Evolutionary conservation across 257 asterid species (phyloP).

Genomic region (Penstemon barbatus): DNA sequence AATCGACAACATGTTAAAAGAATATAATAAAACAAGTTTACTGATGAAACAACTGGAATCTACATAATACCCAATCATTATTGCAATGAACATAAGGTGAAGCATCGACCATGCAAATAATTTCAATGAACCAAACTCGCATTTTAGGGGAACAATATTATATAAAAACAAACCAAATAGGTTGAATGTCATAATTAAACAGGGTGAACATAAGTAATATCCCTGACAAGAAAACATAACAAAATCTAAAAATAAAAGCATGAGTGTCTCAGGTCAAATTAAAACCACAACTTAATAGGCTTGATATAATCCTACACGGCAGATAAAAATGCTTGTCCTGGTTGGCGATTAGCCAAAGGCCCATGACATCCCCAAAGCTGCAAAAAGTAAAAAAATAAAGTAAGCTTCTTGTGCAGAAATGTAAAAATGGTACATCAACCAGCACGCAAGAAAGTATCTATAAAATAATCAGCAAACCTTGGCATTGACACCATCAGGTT

Average conservation of each 20-base stretch:
- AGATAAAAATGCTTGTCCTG: conserved; percentile 35
- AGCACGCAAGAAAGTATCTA: neutral
- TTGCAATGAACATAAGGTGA: no score
- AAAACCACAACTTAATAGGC: neutral
- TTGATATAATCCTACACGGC: neutral
- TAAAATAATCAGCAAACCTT: neutral
- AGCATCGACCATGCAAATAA: no score
- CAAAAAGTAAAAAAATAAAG: neutral
- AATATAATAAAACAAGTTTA: no score
- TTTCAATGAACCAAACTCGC: neutral
- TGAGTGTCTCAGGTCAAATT: neutral
- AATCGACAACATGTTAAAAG: no score
- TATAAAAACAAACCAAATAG: neutral
- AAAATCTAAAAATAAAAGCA: no score
- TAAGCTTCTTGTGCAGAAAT: neutral
- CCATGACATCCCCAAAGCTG: conserved; percentile 41
- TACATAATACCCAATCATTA: no score
- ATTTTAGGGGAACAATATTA: neutral
- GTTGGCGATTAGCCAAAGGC: conserved; percentile 31
- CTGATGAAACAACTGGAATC: no score
- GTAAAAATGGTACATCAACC: neutral
- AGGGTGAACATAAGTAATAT: neutral
- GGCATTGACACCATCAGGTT: conserved; percentile 19
- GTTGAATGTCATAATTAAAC: neutral
- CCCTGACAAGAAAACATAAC: neutral